phyloP scores from a whole-genome alignment of 306 rosid genomes.

The Erythrophleum fordii region DNA sequence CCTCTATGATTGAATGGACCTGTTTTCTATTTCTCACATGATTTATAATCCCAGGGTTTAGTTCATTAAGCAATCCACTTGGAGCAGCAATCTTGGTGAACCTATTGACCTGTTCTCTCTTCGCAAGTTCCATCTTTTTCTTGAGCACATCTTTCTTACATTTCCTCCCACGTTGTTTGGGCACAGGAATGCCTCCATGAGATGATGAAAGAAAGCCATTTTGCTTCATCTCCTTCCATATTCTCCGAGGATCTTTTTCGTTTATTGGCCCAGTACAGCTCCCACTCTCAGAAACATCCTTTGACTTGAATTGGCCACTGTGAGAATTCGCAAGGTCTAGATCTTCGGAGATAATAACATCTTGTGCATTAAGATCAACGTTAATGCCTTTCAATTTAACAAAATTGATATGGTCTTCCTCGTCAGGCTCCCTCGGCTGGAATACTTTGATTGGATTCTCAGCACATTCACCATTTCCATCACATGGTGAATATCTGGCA shows the following conservation, averaged over 20 bases:
- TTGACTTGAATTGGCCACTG: slow-evolving; percentile 54
- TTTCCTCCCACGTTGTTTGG: slow-evolving; percentile 74
- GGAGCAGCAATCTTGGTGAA: slow-evolving; percentile 94
- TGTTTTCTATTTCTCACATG: slow-evolving; percentile 93
- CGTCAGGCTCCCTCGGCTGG: slow-evolving; percentile 35
- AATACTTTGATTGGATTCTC: slow-evolving; percentile 41
- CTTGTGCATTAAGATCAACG: slow-evolving; percentile 69
- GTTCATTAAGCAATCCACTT: slow-evolving; percentile 82
- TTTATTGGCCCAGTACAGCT: slow-evolving; percentile 69
- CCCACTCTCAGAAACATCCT: slow-evolving; percentile 70
- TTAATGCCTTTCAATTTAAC: slow-evolving; percentile 51
- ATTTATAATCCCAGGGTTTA: slow-evolving; percentile 96
- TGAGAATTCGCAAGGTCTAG: slow-evolving; percentile 44
- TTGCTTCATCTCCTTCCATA: slow-evolving; percentile 88
- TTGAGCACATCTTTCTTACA: slow-evolving; percentile 63
- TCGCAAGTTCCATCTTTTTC: slow-evolving; percentile 82
- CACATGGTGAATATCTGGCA: slow-evolving; percentile 38
- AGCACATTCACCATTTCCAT: slow-evolving; percentile 35
- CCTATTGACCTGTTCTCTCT: slow-evolving; percentile 79
- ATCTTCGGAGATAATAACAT: slow-evolving; percentile 56
- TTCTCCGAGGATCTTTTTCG: slow-evolving; percentile 65
- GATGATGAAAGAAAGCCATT: slow-evolving; percentile 82
- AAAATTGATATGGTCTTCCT: slow-evolving; percentile 11
- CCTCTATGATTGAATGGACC: slow-evolving; percentile 87
- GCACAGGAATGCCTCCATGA: slow-evolving; percentile 83